Evolutionary conservation across 768 basidiomycete genomes (phyloP), one percentile per base, ranked within the genome.

Genomic region (Leccinum arenicola): DNA sequence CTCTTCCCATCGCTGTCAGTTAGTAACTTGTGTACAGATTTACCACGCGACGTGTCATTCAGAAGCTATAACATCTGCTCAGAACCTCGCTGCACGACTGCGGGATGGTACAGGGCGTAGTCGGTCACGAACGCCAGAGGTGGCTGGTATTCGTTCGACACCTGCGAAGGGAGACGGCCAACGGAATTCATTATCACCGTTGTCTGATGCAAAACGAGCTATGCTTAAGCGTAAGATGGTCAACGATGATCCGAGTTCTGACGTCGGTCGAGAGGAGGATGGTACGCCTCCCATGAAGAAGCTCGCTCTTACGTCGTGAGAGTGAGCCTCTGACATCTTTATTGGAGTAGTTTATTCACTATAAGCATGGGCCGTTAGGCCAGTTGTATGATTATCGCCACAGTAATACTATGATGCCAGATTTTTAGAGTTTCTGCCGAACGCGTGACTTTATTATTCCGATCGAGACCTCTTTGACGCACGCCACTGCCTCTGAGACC

Each of bases 21-120:
- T 54, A 38, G 21, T 62, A n/a, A 64, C 54, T 12, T 55, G 54
- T 19, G 51, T 21, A 3, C 68, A 95, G 94, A 88, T 95, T 67
- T 96, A 87, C 72, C 95, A 97, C 76, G 95, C 95, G 50, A 96
- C 94, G 17, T 97, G 95, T 74, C 89, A 92, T 75, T 89, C 91
- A 25, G 94, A 96, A 71, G 88, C 88, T 38, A 71, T 82, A 40
- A 77, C 74, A 25, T 88, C 84, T 53, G 82, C 84, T 54, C 86
- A 80, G 64, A 88, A 73, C 66, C 76, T 91, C 54, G 89, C 86
- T 54, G 82, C 84, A 8, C 84, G 87, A 50, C 72, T 93, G 67
- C 86, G 87, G 57, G 82, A 76, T 74, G 86, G 90, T 67, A 70
- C 78, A 11, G 69, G 68, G 67, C 78, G 83, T 60, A 92, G 90